These are phyloP conservation scores for Exserohilum turcica DNA, from an alignment of 2,329 filamentous ascomycete species.

Conservation along the genomic window DNA sequence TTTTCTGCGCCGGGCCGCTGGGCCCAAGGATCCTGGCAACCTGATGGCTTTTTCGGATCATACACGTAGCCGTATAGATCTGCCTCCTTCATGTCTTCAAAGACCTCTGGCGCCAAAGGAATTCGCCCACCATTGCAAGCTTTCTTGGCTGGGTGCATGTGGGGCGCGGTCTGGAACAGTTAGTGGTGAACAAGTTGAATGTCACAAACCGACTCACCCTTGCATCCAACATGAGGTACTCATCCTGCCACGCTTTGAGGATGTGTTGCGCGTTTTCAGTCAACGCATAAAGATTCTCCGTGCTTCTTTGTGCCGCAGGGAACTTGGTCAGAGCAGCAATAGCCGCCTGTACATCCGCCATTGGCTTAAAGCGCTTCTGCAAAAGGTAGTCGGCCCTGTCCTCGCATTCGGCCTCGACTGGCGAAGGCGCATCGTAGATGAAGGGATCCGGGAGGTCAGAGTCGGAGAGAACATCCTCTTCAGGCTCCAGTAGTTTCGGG, in stretches of 20 bases:
- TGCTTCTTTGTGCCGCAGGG: constrained; percentile 51
- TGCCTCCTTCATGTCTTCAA: constrained; percentile 65
- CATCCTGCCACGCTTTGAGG: constrained; percentile 62
- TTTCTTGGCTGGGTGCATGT: constrained; percentile 58
- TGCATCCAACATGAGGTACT: constrained; percentile 62
- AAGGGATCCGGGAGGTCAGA: constrained; percentile 47
- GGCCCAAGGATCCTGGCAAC: constrained; percentile 62
- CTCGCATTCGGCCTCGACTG: constrained; percentile 43
- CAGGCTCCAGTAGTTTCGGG: constrained; percentile 34
- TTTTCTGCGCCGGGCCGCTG: constrained; percentile 56
- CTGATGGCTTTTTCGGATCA: constrained; percentile 56
- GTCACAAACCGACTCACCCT: constrained; percentile 28
- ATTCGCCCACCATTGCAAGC: constrained; percentile 55
- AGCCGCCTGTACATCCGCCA: constrained; percentile 51
- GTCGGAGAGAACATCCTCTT: constrained; percentile 44
- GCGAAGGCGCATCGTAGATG: constrained; percentile 33
- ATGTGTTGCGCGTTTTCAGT: constrained; percentile 60
- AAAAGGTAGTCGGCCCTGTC: constrained; percentile 51
- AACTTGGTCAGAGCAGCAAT: constrained; percentile 52
- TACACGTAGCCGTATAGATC: constrained; percentile 65
- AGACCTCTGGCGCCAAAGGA: constrained; percentile 55
- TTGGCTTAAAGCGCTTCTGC: constrained; percentile 48
- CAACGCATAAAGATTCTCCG: constrained; percentile 60
- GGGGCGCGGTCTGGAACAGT: constrained; percentile 52
- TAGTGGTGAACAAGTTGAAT: constrained; percentile 26